These are phyloP conservation scores for Salvia miltiorrhiza DNA, from an alignment of 257 asterid species.

Conservation along the genomic window DNA sequence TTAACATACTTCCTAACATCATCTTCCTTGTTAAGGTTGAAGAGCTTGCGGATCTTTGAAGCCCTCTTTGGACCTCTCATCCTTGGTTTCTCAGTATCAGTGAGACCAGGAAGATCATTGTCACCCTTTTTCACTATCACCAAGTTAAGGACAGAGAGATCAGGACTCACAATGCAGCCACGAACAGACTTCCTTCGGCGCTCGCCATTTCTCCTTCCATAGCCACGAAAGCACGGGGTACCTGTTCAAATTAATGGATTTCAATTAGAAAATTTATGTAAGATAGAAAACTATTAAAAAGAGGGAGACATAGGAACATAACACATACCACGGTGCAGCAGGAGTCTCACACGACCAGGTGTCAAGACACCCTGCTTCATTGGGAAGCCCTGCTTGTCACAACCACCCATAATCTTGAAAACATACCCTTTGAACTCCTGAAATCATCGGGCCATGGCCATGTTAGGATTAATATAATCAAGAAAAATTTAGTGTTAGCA, in stretches of 20 bases:
- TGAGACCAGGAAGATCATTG: conserved; percentile 66
- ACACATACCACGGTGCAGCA: conserved; percentile 36
- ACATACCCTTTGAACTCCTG: conserved; percentile 50
- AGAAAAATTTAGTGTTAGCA: background rate
- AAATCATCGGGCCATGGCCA: background rate
- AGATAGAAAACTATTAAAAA: background rate
- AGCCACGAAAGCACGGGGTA: conserved; percentile 72
- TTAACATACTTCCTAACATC: conserved; percentile 72
- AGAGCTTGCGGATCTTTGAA: conserved; percentile 70
- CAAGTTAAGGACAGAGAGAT: conserved; percentile 65
- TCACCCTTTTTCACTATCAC: conserved; percentile 80
- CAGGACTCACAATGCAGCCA: conserved; percentile 82
- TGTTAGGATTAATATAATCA: background rate
- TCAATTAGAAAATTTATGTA: background rate
- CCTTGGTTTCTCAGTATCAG: conserved; percentile 72
- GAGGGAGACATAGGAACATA: too few species aligned
- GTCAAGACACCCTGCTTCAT: conserved; percentile 64
- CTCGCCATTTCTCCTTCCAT: conserved; percentile 69
- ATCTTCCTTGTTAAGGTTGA: conserved; percentile 75
- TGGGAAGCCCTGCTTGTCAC: conserved; percentile 58
- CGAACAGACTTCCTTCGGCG: conserved; percentile 80
- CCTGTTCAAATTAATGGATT: conserved; percentile 33
- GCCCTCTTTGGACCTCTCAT: conserved; percentile 93
- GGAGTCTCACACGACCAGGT: conserved; percentile 51
- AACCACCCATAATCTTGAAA: conserved; percentile 55